These are phyloP conservation scores for Agaricus blazei DNA, from an alignment of 768 basidiomycete genomes.

Conservation along the genomic window DNA sequence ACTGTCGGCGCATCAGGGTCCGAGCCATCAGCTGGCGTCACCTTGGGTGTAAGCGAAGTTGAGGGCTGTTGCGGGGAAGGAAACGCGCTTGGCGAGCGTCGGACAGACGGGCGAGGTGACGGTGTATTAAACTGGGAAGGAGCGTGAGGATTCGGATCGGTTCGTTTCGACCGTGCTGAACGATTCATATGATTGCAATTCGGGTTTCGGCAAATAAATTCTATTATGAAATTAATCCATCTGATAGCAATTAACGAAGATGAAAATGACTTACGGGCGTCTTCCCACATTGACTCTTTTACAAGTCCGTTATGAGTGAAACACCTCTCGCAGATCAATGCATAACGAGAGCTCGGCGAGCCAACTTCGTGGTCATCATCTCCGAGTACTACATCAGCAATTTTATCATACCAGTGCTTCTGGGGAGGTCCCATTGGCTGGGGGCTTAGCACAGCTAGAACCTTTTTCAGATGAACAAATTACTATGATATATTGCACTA, in stretches of 20 bases:
- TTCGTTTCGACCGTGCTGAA: conserved; percentile 33
- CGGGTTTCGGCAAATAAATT: conserved; percentile 17
- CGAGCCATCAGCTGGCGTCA: not conserved
- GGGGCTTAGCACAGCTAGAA: conserved; percentile 22
- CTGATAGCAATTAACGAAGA: not conserved
- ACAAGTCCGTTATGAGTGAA: conserved; percentile 88
- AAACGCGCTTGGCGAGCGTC: not conserved
- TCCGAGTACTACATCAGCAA: conserved; percentile 83
- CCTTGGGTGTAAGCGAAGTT: not conserved
- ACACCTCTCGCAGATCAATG: conserved; percentile 85
- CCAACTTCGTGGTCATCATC: conserved; percentile 53
- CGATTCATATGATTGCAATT: conserved; percentile 84
- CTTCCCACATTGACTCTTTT: conserved; percentile 75
- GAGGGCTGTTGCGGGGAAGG: not conserved
- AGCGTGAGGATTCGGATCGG: conserved; percentile 13
- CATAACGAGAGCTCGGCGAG: conserved; percentile 56
- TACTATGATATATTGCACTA: not conserved
- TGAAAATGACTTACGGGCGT: conserved; percentile 58
- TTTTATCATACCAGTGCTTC: conserved; percentile 82
- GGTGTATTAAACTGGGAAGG: conserved; percentile 10
- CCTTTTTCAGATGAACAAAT: conserved; percentile 7
- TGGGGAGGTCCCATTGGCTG: conserved; percentile 42
- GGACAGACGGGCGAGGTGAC: not conserved
- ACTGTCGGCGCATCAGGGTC: conserved; percentile 9
- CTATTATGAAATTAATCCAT: not conserved